Evolutionary conservation across 2,329 filamentous ascomycete genomes (phyloP), one percentile per base, ranked within the genome.

Genomic region (Cryphonectria japonica): DNA sequence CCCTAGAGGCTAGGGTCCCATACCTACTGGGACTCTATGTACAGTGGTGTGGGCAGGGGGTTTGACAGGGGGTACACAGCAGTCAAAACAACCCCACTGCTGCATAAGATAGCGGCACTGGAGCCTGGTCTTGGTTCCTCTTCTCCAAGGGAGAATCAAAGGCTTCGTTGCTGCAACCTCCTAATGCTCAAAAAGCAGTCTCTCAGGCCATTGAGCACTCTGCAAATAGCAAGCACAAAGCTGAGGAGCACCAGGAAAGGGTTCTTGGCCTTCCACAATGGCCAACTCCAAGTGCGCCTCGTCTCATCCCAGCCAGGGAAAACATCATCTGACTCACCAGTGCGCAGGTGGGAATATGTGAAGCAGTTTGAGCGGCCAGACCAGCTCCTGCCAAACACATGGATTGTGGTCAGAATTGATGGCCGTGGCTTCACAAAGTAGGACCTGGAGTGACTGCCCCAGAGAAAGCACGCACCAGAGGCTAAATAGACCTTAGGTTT

Each of bases 391-490:
- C 93, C 91, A 68, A 97, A 97, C 78, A 98, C 95, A 37, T 99
- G 95, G 94, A 92, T 98, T 70, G 94, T 98, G 29, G 91, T 99
- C 69, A 91, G 96, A 72, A 91, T 99, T 77, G 96, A 99, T 82
- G 96, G 96, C 34, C 88, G 95, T 74, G 95, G 94, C 26, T 99
- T 99, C 82, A 96, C 95, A 77, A 98, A 97, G 94, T 97, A 84
- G 79, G 81, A 78, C 13, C 63, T 37, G 43, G 34, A 14, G 61
- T 37, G 57, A 7, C 71, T 22, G 43, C 59, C 54, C 69, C 29
- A 26, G 34, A 37, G 8, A 29, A n/a, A 32, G 39, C 43, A n/a
- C 37, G 11, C 37, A 39, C 34, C 7, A 63, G 37, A 72, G 22
- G 50, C n/a, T 76, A 72, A 79, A 60, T 75, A 67, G 14, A 65